A percentile compares a stretch with the other conserved stretches of the same genome.
These are phyloP conservation scores for Penicillium janthinellum DNA, from an alignment of 2,329 filamentous ascomycete species.

Conservation along the genomic window DNA sequence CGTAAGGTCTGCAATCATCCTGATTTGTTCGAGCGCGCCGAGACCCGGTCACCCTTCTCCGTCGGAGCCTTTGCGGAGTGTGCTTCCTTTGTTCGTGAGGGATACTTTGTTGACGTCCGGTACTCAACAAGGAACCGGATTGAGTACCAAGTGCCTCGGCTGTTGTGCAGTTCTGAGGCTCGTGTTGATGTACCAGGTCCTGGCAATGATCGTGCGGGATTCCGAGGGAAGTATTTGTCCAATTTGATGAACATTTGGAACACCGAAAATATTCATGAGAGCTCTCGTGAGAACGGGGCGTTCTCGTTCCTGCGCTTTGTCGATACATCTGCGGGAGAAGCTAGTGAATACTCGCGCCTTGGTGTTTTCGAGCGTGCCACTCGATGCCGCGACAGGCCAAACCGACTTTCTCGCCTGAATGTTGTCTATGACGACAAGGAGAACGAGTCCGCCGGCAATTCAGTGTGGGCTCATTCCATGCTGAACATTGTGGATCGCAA, in stretches of 20 bases:
- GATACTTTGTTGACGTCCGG: constrained; percentile 72
- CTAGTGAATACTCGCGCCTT: constrained; percentile 67
- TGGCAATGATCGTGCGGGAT: constrained; percentile 75
- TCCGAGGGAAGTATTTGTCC: constrained; percentile 72
- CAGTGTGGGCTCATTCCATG: constrained; percentile 73
- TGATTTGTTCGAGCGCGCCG: constrained; percentile 92
- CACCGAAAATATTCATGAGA: constrained; percentile 72
- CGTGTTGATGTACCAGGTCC: constrained; percentile 72
- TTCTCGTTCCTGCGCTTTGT: constrained; percentile 93
- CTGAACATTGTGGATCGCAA: constrained; percentile 76
- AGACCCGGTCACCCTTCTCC: constrained; percentile 83
- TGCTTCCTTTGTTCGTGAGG: constrained; percentile 90
- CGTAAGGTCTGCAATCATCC: constrained; percentile 99
- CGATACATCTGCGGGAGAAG: constrained; percentile 73
- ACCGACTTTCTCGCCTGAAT: constrained; percentile 67
- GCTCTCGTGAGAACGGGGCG: constrained; percentile 60
- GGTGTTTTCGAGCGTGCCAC: constrained; percentile 75
- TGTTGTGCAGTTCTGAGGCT: constrained; percentile 80
- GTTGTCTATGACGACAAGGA: constrained; percentile 69
- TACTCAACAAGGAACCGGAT: constrained; percentile 89
- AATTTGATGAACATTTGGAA: constrained; percentile 91
- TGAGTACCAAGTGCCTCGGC: constrained; percentile 76
- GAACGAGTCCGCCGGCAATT: constrained; percentile 58
- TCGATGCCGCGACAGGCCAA: constrained; percentile 53
- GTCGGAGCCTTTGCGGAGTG: constrained; percentile 91